Conservation (phyloP, 75 land plant genomes). For the Pseudotsuga menziesii region DNA sequence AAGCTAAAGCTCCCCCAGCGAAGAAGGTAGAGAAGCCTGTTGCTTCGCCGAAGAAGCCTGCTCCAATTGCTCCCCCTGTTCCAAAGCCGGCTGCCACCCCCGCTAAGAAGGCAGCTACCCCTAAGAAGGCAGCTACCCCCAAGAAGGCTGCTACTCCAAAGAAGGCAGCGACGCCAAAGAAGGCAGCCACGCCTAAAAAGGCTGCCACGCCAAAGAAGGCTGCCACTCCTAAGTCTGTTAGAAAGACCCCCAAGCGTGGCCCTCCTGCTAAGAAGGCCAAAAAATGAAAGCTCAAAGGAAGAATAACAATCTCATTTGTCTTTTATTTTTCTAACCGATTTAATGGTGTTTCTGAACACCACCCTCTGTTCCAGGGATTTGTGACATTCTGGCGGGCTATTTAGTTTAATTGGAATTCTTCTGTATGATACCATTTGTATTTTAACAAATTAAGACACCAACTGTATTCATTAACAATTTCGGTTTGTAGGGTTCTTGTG, state of each 20-base stretch:
- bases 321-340: not conserved
- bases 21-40: not conserved
- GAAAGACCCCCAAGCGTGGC: not conserved
- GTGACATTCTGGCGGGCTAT: not conserved
- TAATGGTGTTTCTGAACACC: slow-evolving; percentile 18
- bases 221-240: not conserved
- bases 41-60: not conserved
- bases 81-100: not conserved
- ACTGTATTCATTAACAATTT: no score
- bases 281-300: not conserved
- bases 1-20: not conserved
- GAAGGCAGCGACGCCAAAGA: not conserved
- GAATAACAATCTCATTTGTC: not conserved
- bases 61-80: not conserved
- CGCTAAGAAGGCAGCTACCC: not conserved
- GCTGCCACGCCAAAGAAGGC: slow-evolving; percentile 4
- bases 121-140: not conserved
- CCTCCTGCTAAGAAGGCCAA: slow-evolving; percentile 12
- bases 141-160: not conserved
- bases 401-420: no score
- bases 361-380: not conserved
- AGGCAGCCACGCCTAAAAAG: not conserved
- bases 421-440: no score
- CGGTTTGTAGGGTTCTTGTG: no score
- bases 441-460: no score